Base-by-base conservation (phyloP, 2,329 filamentous ascomycete species). In the Sporothrix pseudoabietina region DNA sequence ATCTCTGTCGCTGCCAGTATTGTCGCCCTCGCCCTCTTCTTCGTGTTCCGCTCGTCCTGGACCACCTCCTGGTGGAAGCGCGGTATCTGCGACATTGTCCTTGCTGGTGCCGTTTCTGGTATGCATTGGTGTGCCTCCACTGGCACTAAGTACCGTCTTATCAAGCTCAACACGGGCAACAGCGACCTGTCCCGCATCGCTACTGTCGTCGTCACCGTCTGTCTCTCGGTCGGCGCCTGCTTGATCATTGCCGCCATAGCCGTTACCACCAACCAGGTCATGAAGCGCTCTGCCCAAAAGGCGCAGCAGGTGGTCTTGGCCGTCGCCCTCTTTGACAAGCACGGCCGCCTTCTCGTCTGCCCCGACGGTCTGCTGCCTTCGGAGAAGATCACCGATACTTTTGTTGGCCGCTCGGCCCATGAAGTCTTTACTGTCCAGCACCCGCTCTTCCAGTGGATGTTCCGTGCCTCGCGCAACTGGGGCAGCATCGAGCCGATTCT, bases 381-480 rank as follows among this genome's bases (percentile, higher is more conserved):
- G 59, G 87, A 91, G 74, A 93, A 94, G 77, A 92, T 97, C 75
- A 96, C 93, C 0, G 91, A 91, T 79, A 90, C 90, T 16, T 94
- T 93, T 79, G 82, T 93, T 54, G 90, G 92, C 79, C 88, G 86
- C 79, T 88, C 89, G 78, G 74, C 81, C 77, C 73, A 79, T 78
- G 93, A 97, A 74, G 88, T 90, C 16, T 94, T 97, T 78, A 90
- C 89, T 72, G 89, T 90, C 32, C 88, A 89, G 0, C 93, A 97
- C 79, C 89, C 92, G 0, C 89, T 94, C 1, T 97, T 96, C 81
- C 89, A 94, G 69, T 97, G 94, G 94, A 91, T 96, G 78, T 97
- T 92, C 79, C 88, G 92, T 73, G 92, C 93, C 2, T 93, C 92
- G 7, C 87, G 90, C 74, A 91, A 94, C 80, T 97, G 94, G 94